Base-by-base conservation (phyloP, 768 basidiomycete genomes). In the Sutorius australiensis region DNA sequence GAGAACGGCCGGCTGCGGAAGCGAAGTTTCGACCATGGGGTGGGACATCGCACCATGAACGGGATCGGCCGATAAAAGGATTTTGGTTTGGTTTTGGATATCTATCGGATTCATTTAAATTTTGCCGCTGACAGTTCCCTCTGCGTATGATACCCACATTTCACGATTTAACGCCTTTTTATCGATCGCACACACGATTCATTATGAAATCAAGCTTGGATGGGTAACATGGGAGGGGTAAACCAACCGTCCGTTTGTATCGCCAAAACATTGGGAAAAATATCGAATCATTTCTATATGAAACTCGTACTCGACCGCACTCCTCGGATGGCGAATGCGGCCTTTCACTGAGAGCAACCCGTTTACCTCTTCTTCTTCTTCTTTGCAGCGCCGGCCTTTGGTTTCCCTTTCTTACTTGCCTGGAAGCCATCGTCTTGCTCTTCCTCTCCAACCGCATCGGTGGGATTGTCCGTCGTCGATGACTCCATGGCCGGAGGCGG, bases 1-100 rank as follows among this genome's bases (percentile, higher is more conserved):
- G 81, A 84, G 58, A 79, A 81, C 60, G 81, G 83, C n/a, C 66
- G 61, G 30, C 39, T 70, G 5, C 68, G 78, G 55, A 69, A 75
- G 42, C 61, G 60, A 30, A 72, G 65, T 30, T 67, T 66, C 36
- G 57, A 71, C 36, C 64, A 63, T 36, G 76, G 73, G 19, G 63
- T 73, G 27, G 72, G 73, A 33, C 80, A 79, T 62, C 76, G 80
- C 37, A 84, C 81, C 53, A 69, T 78, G 65, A 77, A 78, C 19
- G 81, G 80, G 55, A 62, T 83, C 43, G 69, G 76, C 44, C 73
- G 76, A 46, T 59, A 46, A 61, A 19, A 30, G 30, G 6, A 38
- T 28, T 21, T 40, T 32, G 31, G 6, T 0, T 28, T n/a, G 13
- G 6, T 41, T 28, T 28, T 38, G 40, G 30, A 45, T 40, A 48